Conservation (phyloP, 306 rosid genomes). For the Cotoneaster glaucophyllus region DNA sequence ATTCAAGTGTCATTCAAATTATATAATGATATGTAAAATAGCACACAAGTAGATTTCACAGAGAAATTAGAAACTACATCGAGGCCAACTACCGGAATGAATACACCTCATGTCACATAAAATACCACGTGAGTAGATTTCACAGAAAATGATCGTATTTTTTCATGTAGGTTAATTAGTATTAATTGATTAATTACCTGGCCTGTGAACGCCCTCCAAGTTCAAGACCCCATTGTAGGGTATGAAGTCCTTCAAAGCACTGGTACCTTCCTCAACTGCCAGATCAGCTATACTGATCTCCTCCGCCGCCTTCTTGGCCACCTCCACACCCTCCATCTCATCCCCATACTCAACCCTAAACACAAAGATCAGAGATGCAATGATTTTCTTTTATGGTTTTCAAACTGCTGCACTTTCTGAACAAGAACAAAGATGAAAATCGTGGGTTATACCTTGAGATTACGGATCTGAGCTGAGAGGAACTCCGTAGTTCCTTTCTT, state of each 20-base stretch:
- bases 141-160: too few relatives aligned
- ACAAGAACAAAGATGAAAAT: too few relatives aligned
- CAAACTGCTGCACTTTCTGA: too few relatives aligned
- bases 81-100: not conserved
- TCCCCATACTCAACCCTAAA: conserved; percentile 70
- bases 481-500: too few relatives aligned
- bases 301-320: conserved; percentile 53
- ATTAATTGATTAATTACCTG: conserved; percentile 45
- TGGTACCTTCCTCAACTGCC: conserved; percentile 47
- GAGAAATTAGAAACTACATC: not conserved
- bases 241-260: conserved; percentile 48
- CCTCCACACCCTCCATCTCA: conserved; percentile 61
- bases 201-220: conserved; percentile 78
- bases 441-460: too few relatives aligned
- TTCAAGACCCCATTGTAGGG: conserved; percentile 65
- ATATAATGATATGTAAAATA: too few relatives aligned
- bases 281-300: conserved; percentile 55
- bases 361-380: conserved; percentile 3
- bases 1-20: too few relatives aligned
- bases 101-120: not conserved
- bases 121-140: too few relatives aligned
- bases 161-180: too few relatives aligned
- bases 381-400: too few relatives aligned
- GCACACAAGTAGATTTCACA: too few relatives aligned
- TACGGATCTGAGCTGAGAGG: too few relatives aligned